A percentile compares a stretch with the other conserved stretches of the same genome.
Evolutionary conservation across 352 stramenopile species (phyloP).

Genomic region (Blastocystis sp.): DNA sequence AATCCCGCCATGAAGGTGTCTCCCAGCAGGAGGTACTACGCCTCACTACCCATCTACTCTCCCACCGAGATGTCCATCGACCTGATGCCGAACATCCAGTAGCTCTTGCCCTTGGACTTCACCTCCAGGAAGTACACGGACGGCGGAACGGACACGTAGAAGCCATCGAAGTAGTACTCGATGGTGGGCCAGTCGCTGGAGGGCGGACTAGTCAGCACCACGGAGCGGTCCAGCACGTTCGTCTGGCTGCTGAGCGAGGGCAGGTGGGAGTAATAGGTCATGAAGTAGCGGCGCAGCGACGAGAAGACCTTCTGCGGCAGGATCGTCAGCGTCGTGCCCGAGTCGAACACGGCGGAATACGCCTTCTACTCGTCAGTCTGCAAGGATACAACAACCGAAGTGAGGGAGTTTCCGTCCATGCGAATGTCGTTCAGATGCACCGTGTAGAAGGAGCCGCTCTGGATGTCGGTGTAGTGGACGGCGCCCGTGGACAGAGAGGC

Average conservation of each 20-base stretch:
- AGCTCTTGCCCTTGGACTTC: neutral
- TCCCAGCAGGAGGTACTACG: constrained; percentile 19
- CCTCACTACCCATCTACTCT: neutral
- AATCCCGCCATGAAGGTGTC: constrained; percentile 17
- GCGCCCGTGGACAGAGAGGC: neutral
- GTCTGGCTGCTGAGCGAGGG: neutral
- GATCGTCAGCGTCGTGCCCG: neutral
- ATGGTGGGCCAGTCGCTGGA: neutral
- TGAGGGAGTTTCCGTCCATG: neutral
- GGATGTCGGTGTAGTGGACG: neutral
- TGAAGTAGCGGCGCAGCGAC: neutral
- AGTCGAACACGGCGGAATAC: neutral
- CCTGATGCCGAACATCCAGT: constrained; percentile 2
- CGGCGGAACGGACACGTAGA: neutral
- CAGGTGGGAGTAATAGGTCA: neutral
- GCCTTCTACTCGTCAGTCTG: neutral
- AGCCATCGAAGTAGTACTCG: constrained; percentile 12
- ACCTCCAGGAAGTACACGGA: constrained; percentile 2
- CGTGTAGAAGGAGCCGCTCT: neutral
- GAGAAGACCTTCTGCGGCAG: neutral
- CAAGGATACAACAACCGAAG: neutral
- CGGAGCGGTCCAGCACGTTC: neutral
- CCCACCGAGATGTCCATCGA: neutral
- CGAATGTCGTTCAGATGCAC: neutral
- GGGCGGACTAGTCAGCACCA: neutral